A percentile compares a stretch with the other conserved stretches of the same genome.
Evolutionary conservation across 345 rosid genomes (phyloP).

Genomic region (Corymbia maculata): DNA sequence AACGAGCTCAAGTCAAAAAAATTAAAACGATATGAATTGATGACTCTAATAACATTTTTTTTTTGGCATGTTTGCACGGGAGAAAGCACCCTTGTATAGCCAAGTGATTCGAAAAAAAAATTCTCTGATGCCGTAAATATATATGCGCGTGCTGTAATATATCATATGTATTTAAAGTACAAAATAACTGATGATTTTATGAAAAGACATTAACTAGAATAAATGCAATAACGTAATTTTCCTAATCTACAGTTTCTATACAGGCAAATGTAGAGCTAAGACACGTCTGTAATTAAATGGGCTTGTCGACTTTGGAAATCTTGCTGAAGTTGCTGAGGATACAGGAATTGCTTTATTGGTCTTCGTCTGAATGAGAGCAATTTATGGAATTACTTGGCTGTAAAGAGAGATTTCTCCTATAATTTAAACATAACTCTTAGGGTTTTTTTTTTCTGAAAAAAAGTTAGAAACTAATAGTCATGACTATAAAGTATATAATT

Average conservation of each 20-base stretch:
- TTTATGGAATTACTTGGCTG: neutral
- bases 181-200: neutral
- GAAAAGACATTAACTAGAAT: neutral
- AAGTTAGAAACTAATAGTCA: neutral
- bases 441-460: neutral
- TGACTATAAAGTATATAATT: too few species aligned
- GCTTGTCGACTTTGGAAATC: neutral
- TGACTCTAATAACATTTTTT: neutral
- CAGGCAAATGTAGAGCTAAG: neutral
- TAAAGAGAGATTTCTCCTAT: neutral
- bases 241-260: neutral
- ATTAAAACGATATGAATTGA: neutral
- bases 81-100: neutral
- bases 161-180: neutral
- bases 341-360: neutral
- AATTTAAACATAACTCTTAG: neutral
- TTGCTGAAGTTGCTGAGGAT: neutral
- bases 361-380: neutral
- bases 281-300: neutral
- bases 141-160: neutral
- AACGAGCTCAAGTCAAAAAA: neutral
- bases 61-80: accelerated
- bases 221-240: neutral
- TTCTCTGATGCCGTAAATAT: too few species aligned
- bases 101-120: neutral